These are phyloP conservation scores for Leavenworthia alabamica DNA, from an alignment of 345 rosid genomes.

Conservation along the genomic window DNA sequence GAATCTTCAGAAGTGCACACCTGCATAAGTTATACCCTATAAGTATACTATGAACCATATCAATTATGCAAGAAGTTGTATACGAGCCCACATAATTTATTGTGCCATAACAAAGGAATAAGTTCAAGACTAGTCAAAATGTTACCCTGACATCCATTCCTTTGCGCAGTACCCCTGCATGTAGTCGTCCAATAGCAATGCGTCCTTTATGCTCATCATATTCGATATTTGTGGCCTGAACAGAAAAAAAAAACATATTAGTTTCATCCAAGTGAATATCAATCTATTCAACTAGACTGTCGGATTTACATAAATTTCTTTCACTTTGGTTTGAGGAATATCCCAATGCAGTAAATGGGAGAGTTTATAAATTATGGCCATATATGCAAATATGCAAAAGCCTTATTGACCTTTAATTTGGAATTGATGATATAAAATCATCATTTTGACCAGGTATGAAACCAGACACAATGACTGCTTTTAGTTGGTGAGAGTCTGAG, in stretches of 20 bases:
- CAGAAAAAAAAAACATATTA: not conserved
- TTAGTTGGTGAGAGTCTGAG: conserved; percentile 6
- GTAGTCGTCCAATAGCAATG: conserved; percentile 92
- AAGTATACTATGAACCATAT: conserved; percentile 7
- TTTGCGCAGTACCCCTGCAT: conserved; percentile 70
- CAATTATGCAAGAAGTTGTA: not conserved
- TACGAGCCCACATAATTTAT: conserved; percentile 2
- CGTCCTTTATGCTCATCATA: conserved; percentile 98
- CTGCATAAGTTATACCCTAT: conserved; percentile 33
- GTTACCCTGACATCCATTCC: conserved; percentile 90
- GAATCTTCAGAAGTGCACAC: conserved; percentile 93
- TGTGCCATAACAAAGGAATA: not conserved
- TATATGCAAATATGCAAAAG: not conserved
- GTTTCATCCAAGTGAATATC: conserved; percentile 1
- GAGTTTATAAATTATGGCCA: not conserved
- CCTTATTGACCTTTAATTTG: not conserved
- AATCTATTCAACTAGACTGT: not conserved
- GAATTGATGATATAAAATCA: not conserved
- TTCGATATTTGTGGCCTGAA: conserved; percentile 82
- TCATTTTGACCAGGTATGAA: not conserved
- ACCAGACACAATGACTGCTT: not conserved
- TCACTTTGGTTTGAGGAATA: not conserved
- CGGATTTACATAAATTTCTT: not conserved
- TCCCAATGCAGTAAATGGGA: not conserved
- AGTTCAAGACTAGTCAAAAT: conserved; percentile 3